These are phyloP conservation scores for Tylopilus sp. DNA, from an alignment of 768 basidiomycete genomes.

Conservation along the genomic window DNA sequence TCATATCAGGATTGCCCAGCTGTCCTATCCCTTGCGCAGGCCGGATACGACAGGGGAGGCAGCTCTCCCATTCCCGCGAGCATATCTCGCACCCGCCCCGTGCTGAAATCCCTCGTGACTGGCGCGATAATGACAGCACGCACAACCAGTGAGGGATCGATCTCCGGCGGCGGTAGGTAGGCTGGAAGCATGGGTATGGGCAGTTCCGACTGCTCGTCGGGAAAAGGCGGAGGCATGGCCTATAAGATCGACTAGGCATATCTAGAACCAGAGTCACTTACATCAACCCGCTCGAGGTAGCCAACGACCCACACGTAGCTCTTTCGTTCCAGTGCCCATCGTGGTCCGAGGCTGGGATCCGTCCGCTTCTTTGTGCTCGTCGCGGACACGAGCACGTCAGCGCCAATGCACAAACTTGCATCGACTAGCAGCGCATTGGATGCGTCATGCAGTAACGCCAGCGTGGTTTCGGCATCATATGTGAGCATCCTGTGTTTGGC, in stretches of 20 bases:
- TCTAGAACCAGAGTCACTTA: slow-evolving; percentile 27
- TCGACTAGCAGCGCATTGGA: slow-evolving; percentile 56
- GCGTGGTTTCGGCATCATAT: slow-evolving; percentile 48
- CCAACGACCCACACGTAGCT: slow-evolving; percentile 54
- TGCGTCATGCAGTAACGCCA: slow-evolving; percentile 48
- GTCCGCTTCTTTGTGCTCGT: slow-evolving; percentile 6
- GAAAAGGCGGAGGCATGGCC: slow-evolving; percentile 10
- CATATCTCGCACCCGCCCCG: slow-evolving; percentile 20
- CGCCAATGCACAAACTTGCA: slow-evolving; percentile 48
- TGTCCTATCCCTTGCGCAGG: slow-evolving; percentile 4
- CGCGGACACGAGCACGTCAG: slow-evolving; percentile 16
- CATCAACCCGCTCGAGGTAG: slow-evolving; percentile 49
- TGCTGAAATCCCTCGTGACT: slow-evolving; percentile 43
- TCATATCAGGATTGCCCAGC: neutral
- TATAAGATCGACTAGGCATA: slow-evolving; percentile 14
- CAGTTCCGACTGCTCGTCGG: slow-evolving; percentile 33
- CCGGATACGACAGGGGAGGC: slow-evolving; percentile 21
- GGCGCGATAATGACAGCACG: slow-evolving; percentile 51
- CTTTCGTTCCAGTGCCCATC: slow-evolving; percentile 55
- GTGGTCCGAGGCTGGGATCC: slow-evolving; percentile 10
- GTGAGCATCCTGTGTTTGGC: slow-evolving; percentile 46
- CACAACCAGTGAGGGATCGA: slow-evolving; percentile 46
- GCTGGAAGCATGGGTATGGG: slow-evolving; percentile 43
- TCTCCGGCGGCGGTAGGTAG: slow-evolving; percentile 36
- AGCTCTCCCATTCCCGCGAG: slow-evolving; percentile 21